Evolutionary conservation across 306 rosid species (phyloP).

Genomic region (Arachis hypogaea): DNA sequence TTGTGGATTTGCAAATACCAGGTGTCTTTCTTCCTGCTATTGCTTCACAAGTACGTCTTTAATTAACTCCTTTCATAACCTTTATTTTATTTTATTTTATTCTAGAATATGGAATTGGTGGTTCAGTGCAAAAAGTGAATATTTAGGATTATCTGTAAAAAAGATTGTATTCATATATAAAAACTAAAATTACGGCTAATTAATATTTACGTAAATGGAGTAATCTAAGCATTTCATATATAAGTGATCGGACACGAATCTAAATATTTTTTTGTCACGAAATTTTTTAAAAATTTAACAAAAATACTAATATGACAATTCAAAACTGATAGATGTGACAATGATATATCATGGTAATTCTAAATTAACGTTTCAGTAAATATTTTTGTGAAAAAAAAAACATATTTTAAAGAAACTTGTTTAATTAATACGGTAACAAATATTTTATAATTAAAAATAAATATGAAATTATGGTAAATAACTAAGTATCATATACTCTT

Average conservation of each 20-base stretch:
- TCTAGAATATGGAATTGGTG: background rate
- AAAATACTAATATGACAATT: too few relatives aligned
- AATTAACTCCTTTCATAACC: background rate
- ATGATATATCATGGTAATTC: too few relatives aligned
- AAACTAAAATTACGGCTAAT: background rate
- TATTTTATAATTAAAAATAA: too few relatives aligned
- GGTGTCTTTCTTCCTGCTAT: constrained; percentile 10
- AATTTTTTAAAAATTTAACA: too few relatives aligned
- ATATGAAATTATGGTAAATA: too few relatives aligned
- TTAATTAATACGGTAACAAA: too few relatives aligned
- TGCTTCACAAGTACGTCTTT: background rate
- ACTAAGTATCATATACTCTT: too few relatives aligned
- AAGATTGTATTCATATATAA: background rate
- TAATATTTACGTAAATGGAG: background rate
- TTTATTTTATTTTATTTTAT: constrained; percentile 3
- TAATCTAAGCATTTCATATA: background rate
- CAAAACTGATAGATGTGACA: too few relatives aligned
- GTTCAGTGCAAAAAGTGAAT: background rate
- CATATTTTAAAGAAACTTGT: too few relatives aligned
- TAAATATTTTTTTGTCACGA: too few relatives aligned
- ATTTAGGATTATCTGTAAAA: background rate
- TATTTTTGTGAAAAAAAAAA: too few relatives aligned
- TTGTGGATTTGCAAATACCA: background rate
- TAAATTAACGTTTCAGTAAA: too few relatives aligned
- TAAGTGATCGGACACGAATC: background rate